phyloP scores from a whole-genome alignment of 1,284 basidiomycete species.

The Neolentinus lepideus region DNA sequence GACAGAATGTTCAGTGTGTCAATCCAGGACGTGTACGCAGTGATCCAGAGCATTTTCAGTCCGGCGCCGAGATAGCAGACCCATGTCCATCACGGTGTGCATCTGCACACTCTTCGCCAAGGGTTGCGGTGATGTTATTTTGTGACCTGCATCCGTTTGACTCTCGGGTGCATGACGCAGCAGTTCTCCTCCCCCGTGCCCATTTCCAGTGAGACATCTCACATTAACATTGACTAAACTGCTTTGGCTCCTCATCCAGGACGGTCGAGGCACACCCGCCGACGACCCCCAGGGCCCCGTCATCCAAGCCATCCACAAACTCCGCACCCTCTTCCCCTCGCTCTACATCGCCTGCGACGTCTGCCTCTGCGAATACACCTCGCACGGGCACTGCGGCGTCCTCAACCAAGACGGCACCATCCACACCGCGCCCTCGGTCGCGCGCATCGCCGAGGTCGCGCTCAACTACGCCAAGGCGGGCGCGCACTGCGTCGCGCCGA shows the following conservation, averaged over 20 bases:
- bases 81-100: no score
- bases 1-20: no score
- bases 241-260: constrained; percentile 61
- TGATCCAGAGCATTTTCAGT: no score
- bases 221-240: no score
- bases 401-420: constrained; percentile 72
- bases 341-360: constrained; percentile 93
- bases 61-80: no score
- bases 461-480: constrained; percentile 91
- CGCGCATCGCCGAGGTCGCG: constrained; percentile 88
- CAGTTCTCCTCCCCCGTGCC: no score
- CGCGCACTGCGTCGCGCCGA: constrained; percentile 96
- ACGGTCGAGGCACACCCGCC: constrained; percentile 77
- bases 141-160: no score
- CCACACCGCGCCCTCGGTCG: constrained; percentile 70
- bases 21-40: no score
- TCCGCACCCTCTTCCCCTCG: constrained; percentile 74
- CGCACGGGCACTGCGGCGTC: constrained; percentile 95
- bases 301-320: constrained; percentile 80
- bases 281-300: constrained; percentile 91
- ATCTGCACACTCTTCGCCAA: no score
- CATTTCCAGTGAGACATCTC: no score
- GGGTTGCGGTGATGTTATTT: no score
- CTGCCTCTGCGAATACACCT: constrained; percentile 99
- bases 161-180: no score